Evolutionary conservation across 345 rosid genomes (phyloP).

Genomic region (Noccaea bulbosa): DNA sequence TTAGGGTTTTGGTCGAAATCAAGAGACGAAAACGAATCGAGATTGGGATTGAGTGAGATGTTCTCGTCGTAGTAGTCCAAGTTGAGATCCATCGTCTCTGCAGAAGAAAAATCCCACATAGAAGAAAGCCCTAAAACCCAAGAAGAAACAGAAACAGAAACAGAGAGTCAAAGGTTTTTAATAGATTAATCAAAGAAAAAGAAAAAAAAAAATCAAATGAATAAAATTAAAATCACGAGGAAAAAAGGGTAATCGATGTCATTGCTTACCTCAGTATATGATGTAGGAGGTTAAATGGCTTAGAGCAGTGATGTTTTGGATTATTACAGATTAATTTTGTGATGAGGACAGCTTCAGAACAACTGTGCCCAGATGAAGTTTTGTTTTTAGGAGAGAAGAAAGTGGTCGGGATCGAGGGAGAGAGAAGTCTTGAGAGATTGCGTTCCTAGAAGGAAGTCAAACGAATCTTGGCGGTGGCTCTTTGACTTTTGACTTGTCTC

Average conservation of each 20-base stretch:
- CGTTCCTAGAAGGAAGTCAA: no score
- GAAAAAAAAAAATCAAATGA: neutral
- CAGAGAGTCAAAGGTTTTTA: conserved; percentile 1
- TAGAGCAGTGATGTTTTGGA: no score
- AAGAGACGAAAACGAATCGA: conserved; percentile 15
- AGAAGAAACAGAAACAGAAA: neutral
- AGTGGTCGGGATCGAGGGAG: no score
- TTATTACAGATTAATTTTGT: no score
- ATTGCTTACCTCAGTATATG: neutral
- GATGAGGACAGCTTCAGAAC: no score
- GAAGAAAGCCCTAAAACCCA: neutral
- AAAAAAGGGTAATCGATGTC: conserved; percentile 25
- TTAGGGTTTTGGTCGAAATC: conserved; percentile 33
- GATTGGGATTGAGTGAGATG: neutral
- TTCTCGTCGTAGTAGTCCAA: conserved; percentile 26
- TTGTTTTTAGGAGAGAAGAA: no score
- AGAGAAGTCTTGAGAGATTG: no score
- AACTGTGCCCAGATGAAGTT: no score
- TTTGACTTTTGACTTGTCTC: no score
- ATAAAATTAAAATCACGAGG: conserved; percentile 14
- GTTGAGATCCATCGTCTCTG: conserved; percentile 39
- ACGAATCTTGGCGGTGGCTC: no score
- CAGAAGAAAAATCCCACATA: neutral
- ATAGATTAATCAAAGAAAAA: conserved; percentile 1
- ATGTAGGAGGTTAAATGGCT: no score